Evolutionary conservation across 148 eudicot species (phyloP).

Genomic region (Simmondsia chinensis): DNA sequence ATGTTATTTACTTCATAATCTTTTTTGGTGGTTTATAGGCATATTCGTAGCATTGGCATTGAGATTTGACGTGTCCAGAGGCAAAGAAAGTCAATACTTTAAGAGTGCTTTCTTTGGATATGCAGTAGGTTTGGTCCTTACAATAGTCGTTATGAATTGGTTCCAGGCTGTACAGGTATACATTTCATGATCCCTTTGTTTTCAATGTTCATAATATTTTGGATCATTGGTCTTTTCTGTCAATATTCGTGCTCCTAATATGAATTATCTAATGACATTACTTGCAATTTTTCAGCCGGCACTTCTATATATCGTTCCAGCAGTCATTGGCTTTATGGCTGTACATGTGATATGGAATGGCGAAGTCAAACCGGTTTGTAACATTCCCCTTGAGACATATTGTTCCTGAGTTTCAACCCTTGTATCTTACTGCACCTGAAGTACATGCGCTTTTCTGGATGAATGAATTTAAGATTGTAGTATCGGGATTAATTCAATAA

Average conservation of each 20-base stretch:
- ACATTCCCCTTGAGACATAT: not conserved
- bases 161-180: conserved; percentile 97
- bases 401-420: not conserved
- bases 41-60: conserved; percentile 97
- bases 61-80: conserved; percentile 93
- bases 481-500: no score
- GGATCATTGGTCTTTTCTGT: not conserved
- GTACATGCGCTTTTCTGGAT: no score
- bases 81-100: conserved; percentile 72
- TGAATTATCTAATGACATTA: conserved; percentile 1
- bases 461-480: no score
- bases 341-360: conserved; percentile 83
- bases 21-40: conserved; percentile 32
- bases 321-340: conserved; percentile 86
- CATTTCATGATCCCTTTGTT: not conserved
- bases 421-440: no score
- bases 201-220: no score
- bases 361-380: conserved; percentile 76
- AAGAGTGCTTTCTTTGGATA: conserved; percentile 90
- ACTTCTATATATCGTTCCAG: conserved; percentile 85
- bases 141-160: conserved; percentile 97
- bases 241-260: not conserved
- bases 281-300: conserved; percentile 75
- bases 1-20: not conserved
- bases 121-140: conserved; percentile 57